Conservation (phyloP, 148 eudicot genomes). For the Fagopyrum homotropicum region DNA sequence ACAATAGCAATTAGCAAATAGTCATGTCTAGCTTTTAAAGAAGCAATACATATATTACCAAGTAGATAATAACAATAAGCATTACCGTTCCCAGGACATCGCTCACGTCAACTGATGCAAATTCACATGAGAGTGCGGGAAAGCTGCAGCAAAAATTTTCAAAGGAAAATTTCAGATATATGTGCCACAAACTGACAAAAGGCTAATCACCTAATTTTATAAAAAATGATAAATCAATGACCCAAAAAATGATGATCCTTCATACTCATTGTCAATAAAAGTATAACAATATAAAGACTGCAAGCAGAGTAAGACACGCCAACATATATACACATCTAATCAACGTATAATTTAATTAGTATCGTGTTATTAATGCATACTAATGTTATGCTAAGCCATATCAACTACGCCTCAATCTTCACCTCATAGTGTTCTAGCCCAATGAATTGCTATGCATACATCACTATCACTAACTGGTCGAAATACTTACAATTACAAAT, state of each 20-base stretch:
- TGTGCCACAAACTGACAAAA: neutral
- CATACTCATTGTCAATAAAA: neutral
- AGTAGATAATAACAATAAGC: slow-evolving; percentile 13
- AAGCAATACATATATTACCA: neutral
- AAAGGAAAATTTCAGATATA: neutral
- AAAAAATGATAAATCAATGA: neutral
- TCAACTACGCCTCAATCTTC: neutral
- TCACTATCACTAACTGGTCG: neutral
- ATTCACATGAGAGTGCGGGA: slow-evolving; percentile 93
- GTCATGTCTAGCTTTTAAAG: slow-evolving; percentile 10
- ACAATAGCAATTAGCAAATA: neutral
- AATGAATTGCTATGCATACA: neutral
- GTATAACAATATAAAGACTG: neutral
- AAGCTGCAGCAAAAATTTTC: slow-evolving; percentile 43
- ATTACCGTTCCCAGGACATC: slow-evolving; percentile 96
- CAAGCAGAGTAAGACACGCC: neutral
- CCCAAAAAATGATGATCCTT: neutral
- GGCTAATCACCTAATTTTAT: neutral
- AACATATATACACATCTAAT: no score
- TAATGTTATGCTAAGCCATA: neutral
- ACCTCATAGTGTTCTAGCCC: neutral
- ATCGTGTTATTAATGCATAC: neutral
- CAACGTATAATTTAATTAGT: no score
- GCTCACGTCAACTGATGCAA: slow-evolving; percentile 95
- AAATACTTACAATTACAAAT: neutral